Conservation (phyloP, 169 alveolate species). For the Theileria orientalis region DNA sequence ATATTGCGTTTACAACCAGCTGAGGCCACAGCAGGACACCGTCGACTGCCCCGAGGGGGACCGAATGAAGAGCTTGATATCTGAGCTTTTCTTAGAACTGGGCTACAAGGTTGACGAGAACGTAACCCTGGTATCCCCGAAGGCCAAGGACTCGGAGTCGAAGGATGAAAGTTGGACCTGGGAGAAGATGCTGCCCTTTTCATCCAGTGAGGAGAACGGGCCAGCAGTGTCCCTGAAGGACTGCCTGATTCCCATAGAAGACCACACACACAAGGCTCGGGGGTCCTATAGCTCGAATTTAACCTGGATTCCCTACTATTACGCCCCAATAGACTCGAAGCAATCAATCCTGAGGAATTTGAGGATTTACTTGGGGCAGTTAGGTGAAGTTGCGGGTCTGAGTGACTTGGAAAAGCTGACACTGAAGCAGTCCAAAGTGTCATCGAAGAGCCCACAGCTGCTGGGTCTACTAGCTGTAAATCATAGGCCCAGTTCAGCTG, state of each 20-base stretch:
- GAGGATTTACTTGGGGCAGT: constrained; percentile 7
- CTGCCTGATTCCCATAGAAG: constrained; percentile 11
- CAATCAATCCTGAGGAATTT: constrained; percentile 5
- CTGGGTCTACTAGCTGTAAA: constrained; percentile 15
- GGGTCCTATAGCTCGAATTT: not conserved
- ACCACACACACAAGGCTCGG: not conserved
- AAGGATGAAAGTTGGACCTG: constrained; percentile 25
- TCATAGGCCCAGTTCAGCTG: not conserved
- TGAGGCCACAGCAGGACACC: not conserved
- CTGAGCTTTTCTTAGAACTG: constrained; percentile 15
- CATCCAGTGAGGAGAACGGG: constrained; percentile 17
- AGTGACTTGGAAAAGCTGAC: not conserved
- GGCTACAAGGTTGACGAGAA: constrained; percentile 38
- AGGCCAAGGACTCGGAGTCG: not conserved
- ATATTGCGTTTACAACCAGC: constrained; percentile 7
- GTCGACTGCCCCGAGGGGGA: not conserved
- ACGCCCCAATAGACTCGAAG: not conserved
- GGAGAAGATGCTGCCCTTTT: constrained; percentile 29
- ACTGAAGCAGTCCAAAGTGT: not conserved
- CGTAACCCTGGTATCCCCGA: constrained; percentile 14
- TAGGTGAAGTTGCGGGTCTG: not conserved
- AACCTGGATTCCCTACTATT: constrained; percentile 20
- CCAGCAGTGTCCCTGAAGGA: not conserved
- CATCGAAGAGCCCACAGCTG: constrained; percentile 2
- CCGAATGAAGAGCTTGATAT: not conserved